These are phyloP conservation scores for Onygena corvina DNA, from an alignment of 2,329 filamentous ascomycete genomes.

Conservation along the genomic window DNA sequence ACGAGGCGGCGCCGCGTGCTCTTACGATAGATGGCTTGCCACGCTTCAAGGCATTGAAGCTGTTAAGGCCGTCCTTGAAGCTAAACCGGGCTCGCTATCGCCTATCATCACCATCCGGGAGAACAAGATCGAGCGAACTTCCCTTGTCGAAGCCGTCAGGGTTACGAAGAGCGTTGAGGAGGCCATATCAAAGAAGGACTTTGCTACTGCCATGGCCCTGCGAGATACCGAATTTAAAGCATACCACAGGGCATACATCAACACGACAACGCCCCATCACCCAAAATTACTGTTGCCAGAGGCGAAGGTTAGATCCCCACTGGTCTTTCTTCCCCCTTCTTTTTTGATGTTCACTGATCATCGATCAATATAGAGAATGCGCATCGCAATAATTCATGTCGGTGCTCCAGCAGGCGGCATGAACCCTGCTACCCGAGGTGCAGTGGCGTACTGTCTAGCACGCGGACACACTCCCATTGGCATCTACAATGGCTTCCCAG, in stretches of 20 bases:
- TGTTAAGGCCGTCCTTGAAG: conserved; percentile 80
- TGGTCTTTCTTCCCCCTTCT: not conserved
- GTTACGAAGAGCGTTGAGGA: conserved; percentile 74
- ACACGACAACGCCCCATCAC: conserved; percentile 73
- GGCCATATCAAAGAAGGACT: conserved; percentile 74
- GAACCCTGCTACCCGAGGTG: conserved; percentile 90
- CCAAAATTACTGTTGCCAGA: conserved; percentile 55
- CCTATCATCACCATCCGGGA: conserved; percentile 94
- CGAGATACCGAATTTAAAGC: conserved; percentile 90
- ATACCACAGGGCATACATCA: conserved; percentile 79
- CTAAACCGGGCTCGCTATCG: conserved; percentile 76
- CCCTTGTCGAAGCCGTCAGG: conserved; percentile 75
- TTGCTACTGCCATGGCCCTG: conserved; percentile 72
- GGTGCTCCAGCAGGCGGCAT: conserved; percentile 94
- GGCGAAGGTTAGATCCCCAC: conserved; percentile 47
- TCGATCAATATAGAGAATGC: conserved; percentile 56
- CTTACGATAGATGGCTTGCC: conserved; percentile 85
- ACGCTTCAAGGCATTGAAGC: conserved; percentile 92
- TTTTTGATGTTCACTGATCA: conserved; percentile 22
- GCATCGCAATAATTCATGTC: conserved; percentile 90
- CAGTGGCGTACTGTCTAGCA: conserved; percentile 81
- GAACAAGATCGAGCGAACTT: conserved; percentile 90
- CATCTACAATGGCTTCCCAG: conserved; percentile 94
- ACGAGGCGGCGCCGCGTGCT: conserved; percentile 79
- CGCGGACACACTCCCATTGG: conserved; percentile 86